phyloP scores from a whole-genome alignment of 495 filamentous ascomycete genomes.

The Xylaria bambusicola region DNA sequence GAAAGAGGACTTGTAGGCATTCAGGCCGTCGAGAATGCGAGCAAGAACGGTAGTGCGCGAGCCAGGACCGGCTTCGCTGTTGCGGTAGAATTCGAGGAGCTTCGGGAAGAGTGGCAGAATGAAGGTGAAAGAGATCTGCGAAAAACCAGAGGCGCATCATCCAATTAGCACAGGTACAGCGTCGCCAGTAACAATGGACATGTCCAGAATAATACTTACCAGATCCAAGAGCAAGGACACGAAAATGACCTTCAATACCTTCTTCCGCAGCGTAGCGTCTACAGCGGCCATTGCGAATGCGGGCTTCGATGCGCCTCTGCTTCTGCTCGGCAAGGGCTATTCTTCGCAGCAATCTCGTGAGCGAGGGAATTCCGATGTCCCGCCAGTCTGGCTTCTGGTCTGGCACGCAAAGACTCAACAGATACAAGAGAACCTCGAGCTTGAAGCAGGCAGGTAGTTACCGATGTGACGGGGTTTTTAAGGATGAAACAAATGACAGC shows the following conservation, averaged over 20 bases:
- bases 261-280: conserved; percentile 63
- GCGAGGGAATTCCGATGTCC: too few species aligned
- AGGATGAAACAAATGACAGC: too few species aligned
- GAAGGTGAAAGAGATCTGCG: conserved; percentile 73
- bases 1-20: conserved; percentile 94
- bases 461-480: too few species aligned
- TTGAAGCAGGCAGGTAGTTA: too few species aligned
- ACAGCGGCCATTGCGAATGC: conserved; percentile 50
- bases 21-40: conserved; percentile 77
- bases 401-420: too few species aligned
- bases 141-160: not conserved
- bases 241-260: conserved; percentile 75
- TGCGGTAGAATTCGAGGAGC: conserved; percentile 92
- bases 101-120: conserved; percentile 96
- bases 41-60: conserved; percentile 68
- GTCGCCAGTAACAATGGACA: conserved; percentile 25
- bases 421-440: too few species aligned
- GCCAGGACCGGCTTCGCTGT: conserved; percentile 58
- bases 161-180: conserved; percentile 25
- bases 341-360: too few species aligned
- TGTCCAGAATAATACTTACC: conserved; percentile 32
- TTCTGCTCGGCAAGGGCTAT: too few species aligned
- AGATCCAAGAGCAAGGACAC: conserved; percentile 57
- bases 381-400: too few species aligned
- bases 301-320: too few species aligned